These are phyloP conservation scores for Rhodotorula mucilaginosa DNA, from an alignment of 1,284 basidiomycete genomes.

Conservation along the genomic window DNA sequence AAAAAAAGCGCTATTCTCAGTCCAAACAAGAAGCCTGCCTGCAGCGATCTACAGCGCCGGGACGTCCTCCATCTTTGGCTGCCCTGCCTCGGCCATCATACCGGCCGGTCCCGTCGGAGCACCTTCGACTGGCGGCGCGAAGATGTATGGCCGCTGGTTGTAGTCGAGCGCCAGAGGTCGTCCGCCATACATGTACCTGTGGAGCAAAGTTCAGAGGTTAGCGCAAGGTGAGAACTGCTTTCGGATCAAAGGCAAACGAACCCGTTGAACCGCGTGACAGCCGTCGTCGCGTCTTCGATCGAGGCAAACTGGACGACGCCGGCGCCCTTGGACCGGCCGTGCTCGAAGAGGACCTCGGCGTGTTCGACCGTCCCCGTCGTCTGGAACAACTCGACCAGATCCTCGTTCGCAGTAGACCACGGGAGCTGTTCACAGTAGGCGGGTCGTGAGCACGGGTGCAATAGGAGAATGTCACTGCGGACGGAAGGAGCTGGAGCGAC, in stretches of 20 bases:
- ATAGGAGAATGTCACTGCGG: no score
- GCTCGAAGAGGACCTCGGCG: conserved; percentile 87
- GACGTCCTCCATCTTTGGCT: background rate
- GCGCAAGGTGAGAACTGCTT: no score
- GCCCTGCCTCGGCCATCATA: background rate
- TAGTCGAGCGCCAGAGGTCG: conserved; percentile 10
- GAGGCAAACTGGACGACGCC: conserved; percentile 95
- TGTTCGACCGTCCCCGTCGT: conserved; percentile 91
- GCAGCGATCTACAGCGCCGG: background rate
- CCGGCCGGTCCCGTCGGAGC: background rate
- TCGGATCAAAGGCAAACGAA: background rate
- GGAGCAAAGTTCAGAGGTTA: background rate
- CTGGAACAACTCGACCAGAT: conserved; percentile 95
- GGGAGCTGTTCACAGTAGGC: conserved; percentile 63
- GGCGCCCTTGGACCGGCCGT: conserved; percentile 76
- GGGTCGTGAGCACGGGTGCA: background rate
- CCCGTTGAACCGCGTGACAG: conserved; percentile 67
- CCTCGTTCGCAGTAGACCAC: conserved; percentile 99
- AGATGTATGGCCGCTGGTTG: conserved; percentile 8
- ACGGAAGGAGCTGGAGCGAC: conserved; percentile 48
- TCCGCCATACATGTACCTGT: background rate
- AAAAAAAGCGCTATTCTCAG: no score
- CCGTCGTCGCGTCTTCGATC: conserved; percentile 83
- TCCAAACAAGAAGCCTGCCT: no score
- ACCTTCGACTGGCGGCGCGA: background rate